Conservation (phyloP, 257 asterid genomes). For the Linderniella brevidens region DNA sequence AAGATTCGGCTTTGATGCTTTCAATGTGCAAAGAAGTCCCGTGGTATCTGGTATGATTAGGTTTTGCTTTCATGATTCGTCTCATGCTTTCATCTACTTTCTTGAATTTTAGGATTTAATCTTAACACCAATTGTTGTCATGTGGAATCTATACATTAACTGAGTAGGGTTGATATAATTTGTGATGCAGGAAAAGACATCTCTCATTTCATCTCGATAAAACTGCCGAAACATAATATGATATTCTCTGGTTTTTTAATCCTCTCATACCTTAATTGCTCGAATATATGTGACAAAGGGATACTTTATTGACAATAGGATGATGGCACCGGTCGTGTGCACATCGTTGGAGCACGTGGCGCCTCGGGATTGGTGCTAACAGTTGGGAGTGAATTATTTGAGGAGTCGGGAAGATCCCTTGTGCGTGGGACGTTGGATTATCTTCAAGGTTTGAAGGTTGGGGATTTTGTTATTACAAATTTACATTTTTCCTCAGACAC, state of each 20-base stretch:
- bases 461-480: slow-evolving; percentile 7
- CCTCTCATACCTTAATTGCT: no score
- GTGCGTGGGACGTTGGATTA: slow-evolving; percentile 95
- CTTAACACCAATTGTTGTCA: no score
- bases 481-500: no score
- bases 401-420: slow-evolving; percentile 87
- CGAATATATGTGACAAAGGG: no score
- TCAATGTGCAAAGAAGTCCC: slow-evolving; percentile 98
- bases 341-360: slow-evolving; percentile 87
- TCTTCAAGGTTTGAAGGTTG: slow-evolving; percentile 96
- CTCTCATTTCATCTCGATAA: no score
- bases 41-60: slow-evolving; percentile 76
- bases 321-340: slow-evolving; percentile 81
- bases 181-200: no score
- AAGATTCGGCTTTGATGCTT: slow-evolving; percentile 93
- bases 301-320: slow-evolving; percentile 27
- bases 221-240: no score
- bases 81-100: background rate
- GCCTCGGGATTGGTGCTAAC: slow-evolving; percentile 90
- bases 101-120: no score
- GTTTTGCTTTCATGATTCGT: slow-evolving; percentile 3
- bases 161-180: no score
- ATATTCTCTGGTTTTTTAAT: no score
- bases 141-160: no score
- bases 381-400: slow-evolving; percentile 85